Evolutionary conservation across 2,329 filamentous ascomycete species (phyloP).

Genomic region (Xylaria sp.): DNA sequence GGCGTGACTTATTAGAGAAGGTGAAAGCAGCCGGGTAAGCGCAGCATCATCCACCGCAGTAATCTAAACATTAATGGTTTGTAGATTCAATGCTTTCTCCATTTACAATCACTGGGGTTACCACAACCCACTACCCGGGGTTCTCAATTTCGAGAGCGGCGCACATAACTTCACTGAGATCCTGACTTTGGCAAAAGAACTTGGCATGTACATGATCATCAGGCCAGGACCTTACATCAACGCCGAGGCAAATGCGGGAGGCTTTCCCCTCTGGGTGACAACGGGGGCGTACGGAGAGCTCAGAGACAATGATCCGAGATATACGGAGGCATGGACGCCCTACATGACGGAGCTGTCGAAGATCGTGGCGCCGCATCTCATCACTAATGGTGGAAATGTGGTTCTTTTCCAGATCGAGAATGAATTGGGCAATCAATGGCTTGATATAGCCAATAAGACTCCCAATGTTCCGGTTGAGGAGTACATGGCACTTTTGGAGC

Average conservation of each 20-base stretch:
- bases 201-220: slow-evolving; percentile 66
- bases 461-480: slow-evolving; percentile 61
- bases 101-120: slow-evolving; percentile 58
- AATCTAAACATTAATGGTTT: background rate
- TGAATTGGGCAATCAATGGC: slow-evolving; percentile 61
- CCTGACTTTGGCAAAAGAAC: slow-evolving; percentile 63
- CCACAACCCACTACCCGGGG: slow-evolving; percentile 52
- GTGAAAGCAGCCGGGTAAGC: slow-evolving; percentile 55
- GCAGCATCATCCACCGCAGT: background rate
- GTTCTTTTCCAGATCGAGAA: slow-evolving; percentile 69
- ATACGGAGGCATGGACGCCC: slow-evolving; percentile 64
- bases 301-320: slow-evolving; percentile 64
- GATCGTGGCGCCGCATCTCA: slow-evolving; percentile 62
- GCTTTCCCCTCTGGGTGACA: slow-evolving; percentile 71
- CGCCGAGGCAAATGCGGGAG: slow-evolving; percentile 71
- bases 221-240: slow-evolving; percentile 72
- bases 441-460: slow-evolving; percentile 54
- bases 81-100: slow-evolving; percentile 57
- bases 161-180: slow-evolving; percentile 65
- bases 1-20: slow-evolving; percentile 57
- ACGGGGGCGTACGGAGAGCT: slow-evolving; percentile 67
- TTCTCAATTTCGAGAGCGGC: slow-evolving; percentile 62
- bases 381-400: slow-evolving; percentile 68
- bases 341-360: slow-evolving; percentile 63
- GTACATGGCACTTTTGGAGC: slow-evolving; percentile 69